Percentiles rank a stretch among this genome's conserved stretches.
Evolutionary conservation across 2,329 filamentous ascomycete genomes (phyloP).

Genomic region (Penicillium janthinellum): DNA sequence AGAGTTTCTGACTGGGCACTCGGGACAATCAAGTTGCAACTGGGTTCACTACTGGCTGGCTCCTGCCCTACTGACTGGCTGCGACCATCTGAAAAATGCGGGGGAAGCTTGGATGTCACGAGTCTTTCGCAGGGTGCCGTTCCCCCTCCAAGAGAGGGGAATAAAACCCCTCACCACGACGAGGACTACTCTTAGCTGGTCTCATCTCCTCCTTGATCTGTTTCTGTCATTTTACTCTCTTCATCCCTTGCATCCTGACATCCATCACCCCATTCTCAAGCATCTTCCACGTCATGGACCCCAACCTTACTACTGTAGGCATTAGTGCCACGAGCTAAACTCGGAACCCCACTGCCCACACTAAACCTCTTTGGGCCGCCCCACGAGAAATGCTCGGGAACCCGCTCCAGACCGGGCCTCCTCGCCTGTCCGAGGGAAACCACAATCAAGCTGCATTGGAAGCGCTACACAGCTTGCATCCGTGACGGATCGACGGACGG

Average conservation of each 20-base stretch:
- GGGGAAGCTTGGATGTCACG: conserved; percentile 12
- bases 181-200: too few species aligned
- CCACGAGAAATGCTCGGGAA: conserved; percentile 26
- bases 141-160: not conserved
- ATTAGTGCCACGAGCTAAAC: conserved; percentile 25
- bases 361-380: conserved; percentile 11
- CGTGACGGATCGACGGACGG: not conserved
- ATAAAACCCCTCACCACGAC: not conserved
- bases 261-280: not conserved
- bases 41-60: not conserved
- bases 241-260: not conserved
- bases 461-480: not conserved
- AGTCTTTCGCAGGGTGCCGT: not conserved
- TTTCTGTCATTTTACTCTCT: not conserved
- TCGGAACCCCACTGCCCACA: conserved; percentile 20
- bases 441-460: not conserved
- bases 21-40: not conserved
- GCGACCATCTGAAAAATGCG: conserved; percentile 3
- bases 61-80: not conserved
- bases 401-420: not conserved
- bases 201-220: not conserved
- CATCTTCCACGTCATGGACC: conserved; percentile 14
- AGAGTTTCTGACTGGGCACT: not conserved
- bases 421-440: conserved; percentile 18
- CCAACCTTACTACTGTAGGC: not conserved